Base-by-base conservation (phyloP, 306 rosid genomes). In the Arachis stenosperma region DNA sequence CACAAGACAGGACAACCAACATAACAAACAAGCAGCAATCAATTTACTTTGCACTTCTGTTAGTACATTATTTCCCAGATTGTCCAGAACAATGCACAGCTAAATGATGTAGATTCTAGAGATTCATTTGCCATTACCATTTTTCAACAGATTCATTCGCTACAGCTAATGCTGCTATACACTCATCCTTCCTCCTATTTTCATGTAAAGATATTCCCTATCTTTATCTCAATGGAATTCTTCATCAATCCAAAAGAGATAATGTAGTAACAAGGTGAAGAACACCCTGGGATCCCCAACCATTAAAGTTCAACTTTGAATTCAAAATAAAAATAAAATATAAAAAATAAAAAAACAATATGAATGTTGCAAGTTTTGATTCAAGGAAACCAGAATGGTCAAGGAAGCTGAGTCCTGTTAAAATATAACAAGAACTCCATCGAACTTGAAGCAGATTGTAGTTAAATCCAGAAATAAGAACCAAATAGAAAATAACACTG, bases 1-100 rank as follows among this genome's bases (percentile, higher is more conserved):
- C 48, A 51, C 36, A 47, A 57, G 59, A 73, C 39, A 80, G 48
- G 59, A 70, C 48, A 81, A 4, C 27, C 61, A 58, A 37, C 47
- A 56, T 27, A 12, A 56, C 43, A 55, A 63, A 48, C 5, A 5
- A 37, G 42, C 66, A 75, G 1, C 59, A 57, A 50, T 40, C 11
- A 68, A 61, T 36, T 9, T 29, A 58, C 46, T 36, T 54, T 62
- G 48, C 46, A 74, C 67, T 46, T 73, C 57, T 30, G 50, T 37
- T 67, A 17, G 67, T 47, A 17, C 61, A 39, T 36, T 51, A 27
- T 30, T 41, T 47, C 59, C 14, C 14, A 73, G 14, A 51, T 55
- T 36, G 58, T 8, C 55, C 64, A 40, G 63, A 61, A 48, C 68
- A 47, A 48, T n/a, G 5, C 0, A n/a, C 36, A 40, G 33, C 62